Base-by-base conservation (phyloP, 139 green algal genomes). In the Tetradesmus lagerheimii region DNA sequence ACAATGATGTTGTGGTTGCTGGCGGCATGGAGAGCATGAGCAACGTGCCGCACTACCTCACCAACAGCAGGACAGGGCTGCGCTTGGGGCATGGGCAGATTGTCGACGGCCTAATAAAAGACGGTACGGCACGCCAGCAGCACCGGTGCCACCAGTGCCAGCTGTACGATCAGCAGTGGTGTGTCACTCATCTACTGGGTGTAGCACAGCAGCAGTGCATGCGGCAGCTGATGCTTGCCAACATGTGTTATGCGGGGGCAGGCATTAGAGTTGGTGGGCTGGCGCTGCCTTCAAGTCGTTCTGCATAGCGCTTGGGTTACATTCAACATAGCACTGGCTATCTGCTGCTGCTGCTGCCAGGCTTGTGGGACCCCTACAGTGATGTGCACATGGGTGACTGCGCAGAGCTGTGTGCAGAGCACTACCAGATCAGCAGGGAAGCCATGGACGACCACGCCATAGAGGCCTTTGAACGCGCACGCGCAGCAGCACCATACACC, bases 21-120 rank as follows among this genome's bases (percentile, higher is more conserved):
- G 97, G 97, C 14, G 97, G 97, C 43, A 98, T 99, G 95, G 97
- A 99, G 93, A 95, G 85, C 89, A 99, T 99, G 97, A 96, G 92
- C 75, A 98, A 98, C 86, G 93, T 95, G 0, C 97, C 97, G 0
- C 95, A 99, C 92, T 98, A 98, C 93, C 82, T 97, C 14, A 91
- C 94, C 15, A 64, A n/a, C 43, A 75, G 45, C 31, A 38, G 83
- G 39, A 50, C 18, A 34, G 76, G 89, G 27, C 50, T 38, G 31
- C 92, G 96, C 20, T 90, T 98, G 87, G 95, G 97, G 8, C 90
- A 97, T 81, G 89, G 37, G 50, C 47, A 90, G 16, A 11, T 97
- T 20, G 90, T 95, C 38, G 95, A 94, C 74, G 91, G 92, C 0
- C 80, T 96, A 35, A 87, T 95, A 8, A 90, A 92, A 27, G 92